A percentile compares a stretch with the other conserved stretches of the same genome.
Evolutionary conservation across 768 basidiomycete genomes (phyloP).

Genomic region (Phylloporus rhodoxanthus): DNA sequence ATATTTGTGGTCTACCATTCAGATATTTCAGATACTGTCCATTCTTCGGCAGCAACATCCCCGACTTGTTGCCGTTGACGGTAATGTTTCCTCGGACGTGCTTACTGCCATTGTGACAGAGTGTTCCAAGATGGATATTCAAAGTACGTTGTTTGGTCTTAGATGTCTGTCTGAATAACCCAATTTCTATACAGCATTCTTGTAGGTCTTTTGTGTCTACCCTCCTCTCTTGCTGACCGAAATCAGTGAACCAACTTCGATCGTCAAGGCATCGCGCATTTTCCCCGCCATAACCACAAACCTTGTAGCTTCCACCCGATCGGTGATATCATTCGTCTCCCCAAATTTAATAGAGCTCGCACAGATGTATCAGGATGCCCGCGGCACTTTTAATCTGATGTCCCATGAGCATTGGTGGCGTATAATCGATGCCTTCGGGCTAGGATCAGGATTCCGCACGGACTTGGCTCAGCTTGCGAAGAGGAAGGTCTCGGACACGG

Average conservation of each 20-base stretch:
- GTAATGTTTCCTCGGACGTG: constrained; percentile 55
- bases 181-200: constrained; percentile 51
- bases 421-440: constrained; percentile 53
- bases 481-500: constrained; percentile 37
- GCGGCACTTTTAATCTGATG: constrained; percentile 44
- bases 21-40: constrained; percentile 41
- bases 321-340: constrained; percentile 66
- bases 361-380: constrained; percentile 49
- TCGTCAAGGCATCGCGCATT: constrained; percentile 70
- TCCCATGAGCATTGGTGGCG: constrained; percentile 60
- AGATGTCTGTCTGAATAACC: background rate
- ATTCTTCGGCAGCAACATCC: constrained; percentile 48
- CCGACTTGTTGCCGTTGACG: constrained; percentile 65
- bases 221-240: constrained; percentile 4
- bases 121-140: constrained; percentile 43
- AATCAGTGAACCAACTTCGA: constrained; percentile 87
- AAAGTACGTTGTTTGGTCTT: constrained; percentile 40
- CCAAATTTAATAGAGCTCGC: constrained; percentile 82
- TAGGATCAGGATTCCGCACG: constrained; percentile 62
- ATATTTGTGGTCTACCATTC: background rate
- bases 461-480: constrained; percentile 59
- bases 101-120: constrained; percentile 48
- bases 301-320: constrained; percentile 24
- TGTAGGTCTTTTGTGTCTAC: constrained; percentile 41
- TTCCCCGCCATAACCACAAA: constrained; percentile 52